Percentiles rank a stretch among this genome's conserved stretches.
phyloP scores from a whole-genome alignment of 2,329 filamentous ascomycete species.

The Cercospora canescens region DNA sequence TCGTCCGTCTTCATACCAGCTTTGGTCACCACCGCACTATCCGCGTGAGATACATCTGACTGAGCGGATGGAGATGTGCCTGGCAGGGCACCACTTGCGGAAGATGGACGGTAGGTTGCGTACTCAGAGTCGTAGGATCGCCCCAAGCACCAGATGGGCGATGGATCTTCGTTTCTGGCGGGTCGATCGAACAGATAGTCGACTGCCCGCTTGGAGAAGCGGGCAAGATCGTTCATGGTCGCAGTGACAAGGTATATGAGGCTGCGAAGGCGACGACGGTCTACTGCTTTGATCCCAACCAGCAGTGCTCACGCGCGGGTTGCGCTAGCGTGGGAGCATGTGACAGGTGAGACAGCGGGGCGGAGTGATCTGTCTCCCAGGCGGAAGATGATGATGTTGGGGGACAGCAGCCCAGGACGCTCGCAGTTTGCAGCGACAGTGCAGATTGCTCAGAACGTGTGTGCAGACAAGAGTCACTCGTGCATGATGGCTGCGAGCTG shows the following conservation, averaged over 20 bases:
- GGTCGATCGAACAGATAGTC: slow-evolving; percentile 92
- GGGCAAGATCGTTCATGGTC: slow-evolving; percentile 71
- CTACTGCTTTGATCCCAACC: neutral
- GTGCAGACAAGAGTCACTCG: slow-evolving; percentile 1
- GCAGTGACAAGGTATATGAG: neutral
- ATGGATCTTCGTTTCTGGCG: slow-evolving; percentile 74
- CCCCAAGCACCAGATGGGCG: slow-evolving; percentile 83
- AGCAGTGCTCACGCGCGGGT: slow-evolving; percentile 17
- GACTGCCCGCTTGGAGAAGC: slow-evolving; percentile 74
- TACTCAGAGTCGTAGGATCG: slow-evolving; percentile 49
- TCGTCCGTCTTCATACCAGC: slow-evolving; percentile 18
- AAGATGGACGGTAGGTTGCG: slow-evolving; percentile 18
- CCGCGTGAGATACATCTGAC: slow-evolving; percentile 34
- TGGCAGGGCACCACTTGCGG: slow-evolving; percentile 14
- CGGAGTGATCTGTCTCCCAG: neutral
- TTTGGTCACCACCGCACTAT: slow-evolving; percentile 35
- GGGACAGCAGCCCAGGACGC: neutral
- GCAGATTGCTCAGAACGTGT: neutral
- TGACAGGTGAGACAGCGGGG: slow-evolving; percentile 14
- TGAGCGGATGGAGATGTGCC: slow-evolving; percentile 33
- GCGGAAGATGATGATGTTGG: neutral
- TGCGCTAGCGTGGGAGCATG: slow-evolving; percentile 15
- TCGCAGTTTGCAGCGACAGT: neutral
- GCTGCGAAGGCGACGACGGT: neutral
- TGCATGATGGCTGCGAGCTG: neutral